A percentile compares a stretch with the other conserved stretches of the same genome.
These are phyloP conservation scores for Russula olivacea DNA, from an alignment of 768 basidiomycete genomes.

Conservation along the genomic window DNA sequence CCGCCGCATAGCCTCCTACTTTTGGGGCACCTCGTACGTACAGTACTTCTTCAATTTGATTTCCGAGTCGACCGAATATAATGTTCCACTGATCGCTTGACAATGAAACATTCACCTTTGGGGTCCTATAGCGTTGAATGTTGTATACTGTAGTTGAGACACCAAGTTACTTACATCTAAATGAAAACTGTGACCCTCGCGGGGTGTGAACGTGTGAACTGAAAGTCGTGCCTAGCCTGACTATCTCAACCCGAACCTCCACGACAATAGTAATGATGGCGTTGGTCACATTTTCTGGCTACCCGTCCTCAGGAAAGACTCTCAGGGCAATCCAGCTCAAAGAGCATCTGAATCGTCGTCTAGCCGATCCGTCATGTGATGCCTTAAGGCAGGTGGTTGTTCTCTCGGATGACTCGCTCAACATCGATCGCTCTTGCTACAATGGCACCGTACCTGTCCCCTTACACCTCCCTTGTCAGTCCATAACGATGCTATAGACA, in stretches of 20 bases:
- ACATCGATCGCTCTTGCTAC: conserved; percentile 60
- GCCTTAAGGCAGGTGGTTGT: conserved; percentile 47
- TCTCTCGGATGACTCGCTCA: conserved; percentile 70
- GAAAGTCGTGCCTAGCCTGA: background rate
- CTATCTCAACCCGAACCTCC: background rate
- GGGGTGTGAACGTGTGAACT: background rate
- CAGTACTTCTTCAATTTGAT: too few species aligned
- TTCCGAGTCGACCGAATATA: too few species aligned
- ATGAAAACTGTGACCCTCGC: background rate
- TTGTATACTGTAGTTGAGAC: too few species aligned
- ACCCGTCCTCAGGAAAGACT: conserved; percentile 83
- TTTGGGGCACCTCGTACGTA: too few species aligned
- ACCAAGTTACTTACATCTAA: too few species aligned
- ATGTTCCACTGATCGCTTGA: too few species aligned
- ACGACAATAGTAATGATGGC: conserved; percentile 71
- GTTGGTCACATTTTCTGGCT: conserved; percentile 85
- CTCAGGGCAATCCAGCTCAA: conserved; percentile 61
- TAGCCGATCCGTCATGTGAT: conserved; percentile 45
- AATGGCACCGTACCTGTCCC: conserved; percentile 47
- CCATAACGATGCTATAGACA: conserved; percentile 42
- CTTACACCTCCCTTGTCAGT: background rate
- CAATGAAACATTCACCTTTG: too few species aligned
- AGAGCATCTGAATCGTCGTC: conserved; percentile 45
- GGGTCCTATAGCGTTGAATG: too few species aligned
- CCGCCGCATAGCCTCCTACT: background rate